These are phyloP conservation scores for Candida sanyiensis DNA, from an alignment of 805 yeast species.

Conservation along the genomic window DNA sequence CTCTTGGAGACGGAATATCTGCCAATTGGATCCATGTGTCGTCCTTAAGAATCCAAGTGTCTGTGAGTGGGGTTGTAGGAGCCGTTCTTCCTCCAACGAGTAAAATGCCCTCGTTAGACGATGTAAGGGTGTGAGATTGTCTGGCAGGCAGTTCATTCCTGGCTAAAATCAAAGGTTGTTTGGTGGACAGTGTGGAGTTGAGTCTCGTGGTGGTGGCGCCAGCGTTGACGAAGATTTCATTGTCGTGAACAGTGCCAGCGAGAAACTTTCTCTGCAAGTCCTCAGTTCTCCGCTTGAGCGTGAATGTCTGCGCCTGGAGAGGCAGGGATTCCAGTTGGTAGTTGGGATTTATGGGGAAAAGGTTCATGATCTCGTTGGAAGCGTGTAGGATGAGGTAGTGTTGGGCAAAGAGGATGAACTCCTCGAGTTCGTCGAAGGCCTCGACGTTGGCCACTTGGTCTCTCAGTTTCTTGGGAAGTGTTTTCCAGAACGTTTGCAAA, in stretches of 20 bases:
- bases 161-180: slow-evolving; percentile 10
- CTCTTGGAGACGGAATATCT: slow-evolving; percentile 40
- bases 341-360: slow-evolving; percentile 2
- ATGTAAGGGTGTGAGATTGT: slow-evolving; percentile 52
- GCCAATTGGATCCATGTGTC: slow-evolving; percentile 37
- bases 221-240: slow-evolving; percentile 28
- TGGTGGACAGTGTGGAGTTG: slow-evolving; percentile 13
- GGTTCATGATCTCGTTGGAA: slow-evolving; percentile 30
- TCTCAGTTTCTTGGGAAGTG: slow-evolving; percentile 36
- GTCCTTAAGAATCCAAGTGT: slow-evolving; percentile 35
- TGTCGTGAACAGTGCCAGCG: slow-evolving; percentile 8
- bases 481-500: slow-evolving; percentile 55
- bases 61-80: slow-evolving; percentile 44
- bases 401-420: slow-evolving; percentile 67
- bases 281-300: slow-evolving; percentile 6
- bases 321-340: neutral
- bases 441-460: slow-evolving; percentile 45
- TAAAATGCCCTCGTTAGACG: slow-evolving; percentile 26
- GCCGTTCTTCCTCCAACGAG: slow-evolving; percentile 64
- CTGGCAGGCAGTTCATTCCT: slow-evolving; percentile 31
- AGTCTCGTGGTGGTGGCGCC: slow-evolving; percentile 30
- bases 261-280: slow-evolving; percentile 15
- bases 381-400: slow-evolving; percentile 71
- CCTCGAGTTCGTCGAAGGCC: slow-evolving; percentile 81
- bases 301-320: neutral